Conservation (phyloP, 306 rosid genomes). For the Prunus armeniaca region DNA sequence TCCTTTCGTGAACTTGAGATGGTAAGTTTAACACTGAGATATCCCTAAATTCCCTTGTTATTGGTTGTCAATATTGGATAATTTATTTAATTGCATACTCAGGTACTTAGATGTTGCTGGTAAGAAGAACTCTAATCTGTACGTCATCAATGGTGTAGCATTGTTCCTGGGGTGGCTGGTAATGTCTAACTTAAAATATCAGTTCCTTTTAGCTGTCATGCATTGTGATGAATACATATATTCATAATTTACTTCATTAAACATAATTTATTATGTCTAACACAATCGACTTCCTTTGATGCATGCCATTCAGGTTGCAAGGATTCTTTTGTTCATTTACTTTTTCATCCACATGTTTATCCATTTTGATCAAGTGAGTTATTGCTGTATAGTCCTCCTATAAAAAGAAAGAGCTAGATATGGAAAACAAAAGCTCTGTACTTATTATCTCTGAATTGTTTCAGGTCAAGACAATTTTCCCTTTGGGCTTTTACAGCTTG, state of each 20-base stretch:
- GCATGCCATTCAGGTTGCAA: conserved; percentile 58
- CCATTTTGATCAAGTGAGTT: conserved; percentile 79
- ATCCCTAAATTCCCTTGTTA: conserved; percentile 13
- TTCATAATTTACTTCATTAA: background rate
- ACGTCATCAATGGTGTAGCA: conserved; percentile 67
- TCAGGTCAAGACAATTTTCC: conserved; percentile 63
- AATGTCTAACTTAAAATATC: conserved; percentile 35
- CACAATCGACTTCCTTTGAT: background rate
- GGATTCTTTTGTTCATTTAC: conserved; percentile 71
- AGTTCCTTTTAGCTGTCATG: conserved; percentile 12
- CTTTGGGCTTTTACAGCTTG: conserved; percentile 73
- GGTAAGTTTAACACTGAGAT: conserved; percentile 44
- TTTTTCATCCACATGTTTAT: conserved; percentile 62
- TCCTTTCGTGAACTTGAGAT: conserved; percentile 87
- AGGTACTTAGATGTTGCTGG: conserved; percentile 85
- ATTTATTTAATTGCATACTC: conserved; percentile 25
- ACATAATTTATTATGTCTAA: background rate
- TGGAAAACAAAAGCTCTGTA: background rate
- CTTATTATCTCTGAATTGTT: conserved; percentile 4
- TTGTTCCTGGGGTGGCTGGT: conserved; percentile 98
- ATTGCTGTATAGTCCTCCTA: conserved; percentile 10
- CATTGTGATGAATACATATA: background rate
- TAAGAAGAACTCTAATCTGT: conserved; percentile 60
- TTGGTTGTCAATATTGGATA: conserved; percentile 22
- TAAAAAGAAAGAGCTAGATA: background rate